Evolutionary conservation across 768 basidiomycete genomes (phyloP).

Genomic region (Sporobolomyces phaffii): DNA sequence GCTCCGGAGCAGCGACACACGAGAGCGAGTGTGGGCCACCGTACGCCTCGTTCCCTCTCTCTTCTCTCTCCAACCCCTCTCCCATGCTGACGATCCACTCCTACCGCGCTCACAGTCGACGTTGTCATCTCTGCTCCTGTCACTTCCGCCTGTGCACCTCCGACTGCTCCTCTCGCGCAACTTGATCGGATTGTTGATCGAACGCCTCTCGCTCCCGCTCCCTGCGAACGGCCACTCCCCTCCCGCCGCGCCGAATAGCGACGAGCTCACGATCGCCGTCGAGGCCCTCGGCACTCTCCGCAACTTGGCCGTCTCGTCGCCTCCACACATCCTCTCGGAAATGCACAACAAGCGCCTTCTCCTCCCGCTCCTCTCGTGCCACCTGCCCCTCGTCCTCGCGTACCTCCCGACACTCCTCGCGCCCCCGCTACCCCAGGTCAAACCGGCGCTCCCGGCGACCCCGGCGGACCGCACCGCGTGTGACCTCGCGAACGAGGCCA

Average conservation of each 20-base stretch:
- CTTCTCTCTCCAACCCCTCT: too few species aligned
- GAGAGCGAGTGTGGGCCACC: constrained; percentile 24
- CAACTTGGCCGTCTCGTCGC: constrained; percentile 35
- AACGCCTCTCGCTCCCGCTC: constrained; percentile 26
- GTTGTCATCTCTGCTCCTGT: constrained; percentile 15
- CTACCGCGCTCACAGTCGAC: constrained; percentile 12
- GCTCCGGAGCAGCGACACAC: constrained; percentile 6
- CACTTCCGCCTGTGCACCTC: constrained; percentile 27
- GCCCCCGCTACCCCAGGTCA: constrained; percentile 11
- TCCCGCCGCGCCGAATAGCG: constrained; percentile 9
- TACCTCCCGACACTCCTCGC: constrained; percentile 25
- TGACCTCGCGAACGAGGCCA: constrained; percentile 14
- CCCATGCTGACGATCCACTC: background rate
- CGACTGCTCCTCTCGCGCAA: constrained; percentile 34
- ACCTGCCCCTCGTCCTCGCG: constrained; percentile 30
- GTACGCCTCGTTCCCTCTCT: constrained; percentile 8
- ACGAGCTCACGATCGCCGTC: constrained; percentile 27
- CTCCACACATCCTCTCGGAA: constrained; percentile 34
- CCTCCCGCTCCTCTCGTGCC: constrained; percentile 28
- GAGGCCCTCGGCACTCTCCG: constrained; percentile 34
- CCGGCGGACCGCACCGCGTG: constrained; percentile 10
- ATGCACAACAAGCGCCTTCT: constrained; percentile 40
- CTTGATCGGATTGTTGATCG: constrained; percentile 37
- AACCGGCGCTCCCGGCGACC: constrained; percentile 23
- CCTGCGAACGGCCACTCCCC: background rate